A percentile compares a stretch with the other conserved stretches of the same genome.
phyloP scores from a whole-genome alignment of 2,329 filamentous ascomycete genomes.

The Penicillium olsonii region DNA sequence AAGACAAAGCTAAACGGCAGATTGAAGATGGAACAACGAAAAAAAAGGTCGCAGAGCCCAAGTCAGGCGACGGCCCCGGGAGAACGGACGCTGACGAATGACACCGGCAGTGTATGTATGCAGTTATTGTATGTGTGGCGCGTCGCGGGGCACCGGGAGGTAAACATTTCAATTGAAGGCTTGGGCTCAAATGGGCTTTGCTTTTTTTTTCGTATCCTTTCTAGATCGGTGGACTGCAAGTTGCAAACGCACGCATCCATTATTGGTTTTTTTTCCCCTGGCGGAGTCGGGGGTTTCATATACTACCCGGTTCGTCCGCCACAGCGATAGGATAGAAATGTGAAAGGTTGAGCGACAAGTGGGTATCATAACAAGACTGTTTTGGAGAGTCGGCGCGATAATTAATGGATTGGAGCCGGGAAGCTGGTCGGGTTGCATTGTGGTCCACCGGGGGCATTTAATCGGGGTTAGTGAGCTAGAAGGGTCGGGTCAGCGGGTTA shows the following conservation, averaged over 20 bases:
- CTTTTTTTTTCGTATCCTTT: conserved; percentile 8
- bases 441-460: conserved; percentile 18
- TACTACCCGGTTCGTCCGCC: conserved; percentile 2
- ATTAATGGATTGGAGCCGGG: conserved; percentile 25
- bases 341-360: conserved; percentile 30
- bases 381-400: conserved; percentile 31
- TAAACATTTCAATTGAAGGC: conserved; percentile 8
- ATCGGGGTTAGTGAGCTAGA: conserved; percentile 39
- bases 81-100: background rate
- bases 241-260: conserved; percentile 1
- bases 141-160: conserved; percentile 13
- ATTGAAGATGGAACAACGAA: conserved; percentile 1
- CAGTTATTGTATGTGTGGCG: conserved; percentile 19
- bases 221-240: background rate
- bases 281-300: conserved; percentile 1
- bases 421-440: conserved; percentile 14
- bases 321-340: conserved; percentile 14
- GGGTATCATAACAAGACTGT: conserved; percentile 43
- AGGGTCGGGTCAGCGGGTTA: conserved; percentile 19
- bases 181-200: conserved; percentile 7
- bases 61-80: background rate
- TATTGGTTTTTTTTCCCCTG: background rate
- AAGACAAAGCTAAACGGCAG: conserved; percentile 6
- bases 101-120: conserved; percentile 16
- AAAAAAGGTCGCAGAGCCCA: background rate